Conservation (phyloP, 2,329 filamentous ascomycete species). For the Tetracladium maxilliforme region DNA sequence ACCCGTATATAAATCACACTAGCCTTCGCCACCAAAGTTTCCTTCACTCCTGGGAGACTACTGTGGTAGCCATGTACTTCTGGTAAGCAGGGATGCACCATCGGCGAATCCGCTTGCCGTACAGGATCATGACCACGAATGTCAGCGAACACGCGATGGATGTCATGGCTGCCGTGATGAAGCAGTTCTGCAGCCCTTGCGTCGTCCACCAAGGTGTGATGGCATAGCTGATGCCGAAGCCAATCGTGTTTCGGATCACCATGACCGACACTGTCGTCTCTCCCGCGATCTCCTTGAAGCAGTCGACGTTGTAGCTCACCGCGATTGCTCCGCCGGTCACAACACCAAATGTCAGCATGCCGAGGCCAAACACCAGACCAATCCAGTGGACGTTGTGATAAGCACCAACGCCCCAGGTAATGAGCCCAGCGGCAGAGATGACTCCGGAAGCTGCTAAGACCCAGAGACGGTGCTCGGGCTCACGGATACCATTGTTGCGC, state of each 20-base stretch:
- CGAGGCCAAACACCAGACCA: conserved; percentile 30
- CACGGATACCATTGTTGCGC: conserved; percentile 21
- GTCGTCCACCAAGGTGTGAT: conserved; percentile 27
- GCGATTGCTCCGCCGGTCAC: conserved; percentile 25
- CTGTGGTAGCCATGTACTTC: no score
- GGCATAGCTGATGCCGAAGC: conserved; percentile 33
- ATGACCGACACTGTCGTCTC: conserved; percentile 35
- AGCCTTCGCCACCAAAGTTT: no score
- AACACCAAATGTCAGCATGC: conserved; percentile 25
- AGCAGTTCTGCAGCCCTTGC: conserved; percentile 26
- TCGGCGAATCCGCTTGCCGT: conserved; percentile 14
- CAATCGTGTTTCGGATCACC: conserved; percentile 30
- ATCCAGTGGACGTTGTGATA: conserved; percentile 27
- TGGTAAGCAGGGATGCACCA: no score
- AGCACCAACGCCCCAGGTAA: conserved; percentile 35
- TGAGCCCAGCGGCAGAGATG: conserved; percentile 24
- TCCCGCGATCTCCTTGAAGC: conserved; percentile 28
- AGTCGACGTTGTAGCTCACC: conserved; percentile 30
- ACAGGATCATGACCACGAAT: conserved; percentile 15
- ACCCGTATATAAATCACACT: no score
- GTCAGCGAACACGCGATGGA: conserved; percentile 11
- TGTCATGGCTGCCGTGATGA: conserved; percentile 22
- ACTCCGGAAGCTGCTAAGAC: conserved; percentile 18
- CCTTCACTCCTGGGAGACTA: no score
- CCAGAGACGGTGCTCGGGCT: conserved; percentile 16